phyloP scores from a whole-genome alignment of 805 yeast genomes.

The Teunomyces kruisii region DNA sequence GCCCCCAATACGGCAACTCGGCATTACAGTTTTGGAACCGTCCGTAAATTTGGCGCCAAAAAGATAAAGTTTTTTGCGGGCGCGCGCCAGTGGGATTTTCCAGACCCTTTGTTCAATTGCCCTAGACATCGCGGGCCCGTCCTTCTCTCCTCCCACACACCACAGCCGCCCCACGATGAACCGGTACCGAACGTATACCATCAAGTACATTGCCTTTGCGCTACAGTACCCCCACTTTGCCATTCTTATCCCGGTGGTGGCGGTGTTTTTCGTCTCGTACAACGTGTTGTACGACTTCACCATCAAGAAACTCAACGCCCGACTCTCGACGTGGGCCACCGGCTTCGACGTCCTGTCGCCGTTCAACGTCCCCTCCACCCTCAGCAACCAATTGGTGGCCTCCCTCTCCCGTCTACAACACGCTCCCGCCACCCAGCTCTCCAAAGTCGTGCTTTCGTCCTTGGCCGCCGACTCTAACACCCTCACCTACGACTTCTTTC shows the following conservation, averaged over 20 bases:
- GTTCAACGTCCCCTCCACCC: background rate
- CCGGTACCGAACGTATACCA: conserved; percentile 4
- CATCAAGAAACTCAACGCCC: conserved; percentile 23
- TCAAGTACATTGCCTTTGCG: conserved; percentile 15
- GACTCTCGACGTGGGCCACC: conserved; percentile 12
- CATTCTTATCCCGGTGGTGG: conserved; percentile 31
- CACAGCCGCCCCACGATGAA: background rate
- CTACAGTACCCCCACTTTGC: conserved; percentile 26
- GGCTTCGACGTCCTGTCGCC: background rate
- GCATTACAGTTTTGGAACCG: too few species aligned
- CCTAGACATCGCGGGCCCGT: background rate
- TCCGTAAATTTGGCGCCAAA: too few species aligned
- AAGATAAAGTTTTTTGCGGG: too few species aligned
- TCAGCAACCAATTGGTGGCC: background rate
- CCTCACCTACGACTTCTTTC: conserved; percentile 12
- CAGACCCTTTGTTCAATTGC: background rate
- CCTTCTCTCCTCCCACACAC: background rate
- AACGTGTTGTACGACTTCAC: conserved; percentile 35
- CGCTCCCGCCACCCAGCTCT: conserved; percentile 2
- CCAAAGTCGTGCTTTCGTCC: conserved; percentile 5
- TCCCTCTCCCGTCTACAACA: background rate
- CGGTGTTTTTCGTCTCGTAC: conserved; percentile 34
- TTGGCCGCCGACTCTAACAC: conserved; percentile 8
- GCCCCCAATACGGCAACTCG: too few species aligned
- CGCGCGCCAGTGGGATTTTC: background rate